Conservation (phyloP, 768 basidiomycete genomes). For the Boletus edulis region DNA sequence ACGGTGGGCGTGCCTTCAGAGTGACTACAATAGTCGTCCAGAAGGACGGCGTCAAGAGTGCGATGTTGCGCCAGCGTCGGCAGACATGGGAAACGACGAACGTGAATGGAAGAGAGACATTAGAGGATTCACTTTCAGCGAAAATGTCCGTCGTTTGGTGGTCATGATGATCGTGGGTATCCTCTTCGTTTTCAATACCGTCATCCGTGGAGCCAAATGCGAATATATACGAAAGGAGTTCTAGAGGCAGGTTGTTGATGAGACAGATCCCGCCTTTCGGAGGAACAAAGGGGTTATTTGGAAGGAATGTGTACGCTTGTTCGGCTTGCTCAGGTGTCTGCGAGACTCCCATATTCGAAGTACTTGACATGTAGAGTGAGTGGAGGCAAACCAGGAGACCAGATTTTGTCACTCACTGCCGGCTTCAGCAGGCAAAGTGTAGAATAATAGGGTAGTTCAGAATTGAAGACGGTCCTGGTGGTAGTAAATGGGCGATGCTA, state of each 20-base stretch:
- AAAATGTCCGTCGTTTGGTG: not conserved
- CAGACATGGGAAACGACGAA: conserved; percentile 40
- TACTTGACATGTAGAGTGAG: too few species aligned
- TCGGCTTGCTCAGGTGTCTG: too few species aligned
- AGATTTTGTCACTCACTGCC: too few species aligned
- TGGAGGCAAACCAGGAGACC: too few species aligned
- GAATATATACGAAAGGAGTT: not conserved
- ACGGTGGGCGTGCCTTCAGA: conserved; percentile 34
- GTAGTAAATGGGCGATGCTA: too few species aligned
- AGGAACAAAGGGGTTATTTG: not conserved
- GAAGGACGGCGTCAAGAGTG: conserved; percentile 51
- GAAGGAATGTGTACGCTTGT: not conserved
- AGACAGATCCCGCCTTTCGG: not conserved
- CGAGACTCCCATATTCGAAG: too few species aligned
- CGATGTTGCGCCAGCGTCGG: conserved; percentile 53
- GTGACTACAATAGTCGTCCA: conserved; percentile 46
- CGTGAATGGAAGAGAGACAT: conserved; percentile 35
- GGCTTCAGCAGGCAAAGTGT: too few species aligned
- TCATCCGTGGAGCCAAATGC: too few species aligned
- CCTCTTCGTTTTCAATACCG: too few species aligned
- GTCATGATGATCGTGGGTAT: too few species aligned
- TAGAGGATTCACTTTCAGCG: not conserved
- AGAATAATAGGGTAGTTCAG: too few species aligned
- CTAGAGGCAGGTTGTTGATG: not conserved
- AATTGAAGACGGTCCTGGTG: too few species aligned